These are phyloP conservation scores for Trichoderma koningiopsis DNA, from an alignment of 2,329 filamentous ascomycete species.

Conservation along the genomic window DNA sequence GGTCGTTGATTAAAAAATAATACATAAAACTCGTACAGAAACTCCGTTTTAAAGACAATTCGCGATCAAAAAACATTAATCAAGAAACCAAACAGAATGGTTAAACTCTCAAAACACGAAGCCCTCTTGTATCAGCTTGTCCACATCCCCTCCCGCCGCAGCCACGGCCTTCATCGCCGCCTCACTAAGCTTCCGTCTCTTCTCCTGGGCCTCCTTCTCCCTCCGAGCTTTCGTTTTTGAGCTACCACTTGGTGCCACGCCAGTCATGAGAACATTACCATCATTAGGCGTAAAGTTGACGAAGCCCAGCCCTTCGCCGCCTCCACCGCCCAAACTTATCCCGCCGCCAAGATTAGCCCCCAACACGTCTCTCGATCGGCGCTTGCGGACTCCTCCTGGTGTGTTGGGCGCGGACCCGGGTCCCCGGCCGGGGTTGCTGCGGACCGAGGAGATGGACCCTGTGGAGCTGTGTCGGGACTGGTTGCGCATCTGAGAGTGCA, in stretches of 20 bases:
- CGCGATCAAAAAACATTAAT: not conserved
- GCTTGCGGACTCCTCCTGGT: conserved; percentile 44
- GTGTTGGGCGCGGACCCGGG: conserved; percentile 43
- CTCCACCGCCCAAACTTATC: conserved; percentile 32
- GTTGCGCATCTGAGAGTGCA: conserved; percentile 30
- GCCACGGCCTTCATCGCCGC: conserved; percentile 68
- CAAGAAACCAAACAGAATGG: not conserved
- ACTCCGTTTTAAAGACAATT: no score
- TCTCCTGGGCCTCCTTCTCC: conserved; percentile 84
- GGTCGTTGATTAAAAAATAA: no score
- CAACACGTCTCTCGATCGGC: conserved; percentile 42
- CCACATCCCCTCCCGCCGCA: conserved; percentile 69
- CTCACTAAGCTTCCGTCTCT: conserved; percentile 67
- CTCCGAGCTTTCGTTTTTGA: conserved; percentile 92
- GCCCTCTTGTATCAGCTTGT: conserved; percentile 54
- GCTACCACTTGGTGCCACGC: conserved; percentile 87
- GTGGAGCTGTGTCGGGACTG: conserved; percentile 45
- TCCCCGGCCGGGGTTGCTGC: conserved; percentile 41
- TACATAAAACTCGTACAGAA: no score
- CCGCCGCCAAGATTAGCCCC: conserved; percentile 27
- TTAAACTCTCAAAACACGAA: conserved; percentile 43
- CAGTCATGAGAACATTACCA: conserved; percentile 75
- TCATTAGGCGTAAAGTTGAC: conserved; percentile 90
- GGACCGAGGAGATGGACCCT: conserved; percentile 40
- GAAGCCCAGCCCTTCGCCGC: conserved; percentile 58